Conservation (phyloP, 805 yeast genomes). For the Yamadazyma laniorum region DNA sequence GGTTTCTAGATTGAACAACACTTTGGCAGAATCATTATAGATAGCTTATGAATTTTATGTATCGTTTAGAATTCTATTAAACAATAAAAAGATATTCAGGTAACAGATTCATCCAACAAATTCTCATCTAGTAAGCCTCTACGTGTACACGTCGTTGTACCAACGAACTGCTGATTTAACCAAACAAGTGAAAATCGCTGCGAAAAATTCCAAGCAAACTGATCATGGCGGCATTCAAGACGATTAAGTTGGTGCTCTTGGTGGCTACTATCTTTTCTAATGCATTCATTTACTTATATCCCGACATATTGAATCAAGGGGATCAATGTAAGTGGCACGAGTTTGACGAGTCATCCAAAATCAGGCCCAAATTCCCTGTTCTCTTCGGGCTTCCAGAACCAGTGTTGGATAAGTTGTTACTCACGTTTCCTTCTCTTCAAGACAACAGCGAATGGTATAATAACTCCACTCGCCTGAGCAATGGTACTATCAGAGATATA, state of each 20-base stretch:
- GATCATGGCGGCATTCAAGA: slow-evolving; percentile 4
- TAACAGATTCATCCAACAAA: no score
- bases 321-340: slow-evolving; percentile 61
- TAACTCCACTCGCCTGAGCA: slow-evolving; percentile 3
- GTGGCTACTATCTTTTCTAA: slow-evolving; percentile 48
- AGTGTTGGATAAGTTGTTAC: slow-evolving; percentile 14
- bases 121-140: no score
- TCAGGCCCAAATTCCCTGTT: slow-evolving; percentile 2
- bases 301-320: slow-evolving; percentile 50
- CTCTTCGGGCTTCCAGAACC: slow-evolving; percentile 11
- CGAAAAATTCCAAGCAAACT: not conserved
- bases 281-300: slow-evolving; percentile 71
- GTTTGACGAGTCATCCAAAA: slow-evolving; percentile 8
- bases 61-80: slow-evolving; percentile 9
- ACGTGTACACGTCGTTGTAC: no score
- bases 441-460: slow-evolving; percentile 7
- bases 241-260: slow-evolving; percentile 3
- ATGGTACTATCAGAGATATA: slow-evolving; percentile 43
- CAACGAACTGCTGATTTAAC: no score
- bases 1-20: slow-evolving; percentile 85
- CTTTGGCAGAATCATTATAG: slow-evolving; percentile 82
- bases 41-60: slow-evolving; percentile 11
- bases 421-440: slow-evolving; percentile 20
- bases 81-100: slow-evolving; percentile 4
- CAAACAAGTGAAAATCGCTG: no score